Evolutionary conservation across 2,329 filamentous ascomycete genomes (phyloP), one percentile per base, ranked within the genome.

Genomic region (Diaporthe sp.): DNA sequence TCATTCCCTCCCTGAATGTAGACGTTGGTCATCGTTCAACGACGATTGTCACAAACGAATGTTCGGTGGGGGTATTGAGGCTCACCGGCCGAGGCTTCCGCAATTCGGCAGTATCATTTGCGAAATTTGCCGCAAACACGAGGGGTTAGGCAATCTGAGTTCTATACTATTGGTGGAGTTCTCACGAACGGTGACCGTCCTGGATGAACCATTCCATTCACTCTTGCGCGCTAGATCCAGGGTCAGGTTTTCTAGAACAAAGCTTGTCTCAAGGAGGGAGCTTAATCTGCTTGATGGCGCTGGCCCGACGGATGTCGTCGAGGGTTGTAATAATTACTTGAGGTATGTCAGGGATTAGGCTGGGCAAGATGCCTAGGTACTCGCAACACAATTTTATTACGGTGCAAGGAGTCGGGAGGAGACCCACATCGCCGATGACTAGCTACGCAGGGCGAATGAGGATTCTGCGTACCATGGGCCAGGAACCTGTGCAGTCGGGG

Each of bases 271-370:
- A 66, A 66, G 63, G 63, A 51, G 63, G 63, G 63, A 51, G 30
- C 47, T 51, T 66, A 66, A 66, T 66, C 44, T 66, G 63, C 63
- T 37, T 66, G 63, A 8, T 53, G 44, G 44, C 44, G 44, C 47
- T 66, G 63, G 61, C 63, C 63, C 63, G 63, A 66, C 63, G 63
- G 63, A 37, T 51, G 63, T 66, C 44, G 63, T 66, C 44, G 63
- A 51, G 59, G 44, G 63, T 27, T 39, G 30, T 51, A 50, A 35
- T 66, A 51, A 66, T 66, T 66, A 51, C 63, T 32, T 51, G 30
- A 66, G 27, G 63, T 66, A 66, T 53, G 44, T 30, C 63, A 66
- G 63, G 63, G 63, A 66, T 65, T n/a, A 66, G 63, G 25, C 63
- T 51, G 44, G 63, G 63, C 63, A 27, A 9, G 22, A 25, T 32